Base-by-base conservation (phyloP, 225 moss, liverwort and hornwort species). In the Climacium dendroides region DNA sequence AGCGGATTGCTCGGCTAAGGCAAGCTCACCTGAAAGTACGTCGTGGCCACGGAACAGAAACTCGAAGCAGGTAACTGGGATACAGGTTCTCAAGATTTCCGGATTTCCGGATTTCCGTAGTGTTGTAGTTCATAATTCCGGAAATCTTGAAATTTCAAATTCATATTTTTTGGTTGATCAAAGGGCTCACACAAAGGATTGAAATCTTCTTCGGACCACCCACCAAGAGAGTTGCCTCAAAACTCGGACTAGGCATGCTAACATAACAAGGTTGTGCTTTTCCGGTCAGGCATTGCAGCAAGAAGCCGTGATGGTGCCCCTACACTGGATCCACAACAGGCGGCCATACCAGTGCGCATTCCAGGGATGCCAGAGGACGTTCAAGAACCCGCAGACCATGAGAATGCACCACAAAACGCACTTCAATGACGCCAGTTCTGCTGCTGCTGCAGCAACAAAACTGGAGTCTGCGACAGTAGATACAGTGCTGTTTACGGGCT, bases 331-430 rank as follows among this genome's bases (percentile, higher is more conserved):
- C 75, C 93, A 89, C 53, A 94, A 93, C 88, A 52, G 90, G 74
- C 92, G 94, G 6, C 94, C 94, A 1, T 91, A 90, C 89, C 90
- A 85, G 35, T 94, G 94, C 76, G 82, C 89, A 9, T 89, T 86
- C 79, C 29, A 83, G 2, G 90, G 90, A 47, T 94, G 94, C 88
- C 84, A 88, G 86, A 85, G 90, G n/a, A 92, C 92, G 25, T 94
- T 94, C 87, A 93, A 92, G 63, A 94, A 94, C 54, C 93, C 94
- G 6, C 94, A 94, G 54, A 94, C 94, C 11, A 94, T 93, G 94
- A 66, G 90, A 83, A 94, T 94, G 94, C 94, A 94, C 89, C 91
- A 88, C 85, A 93, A 87, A 72, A 94, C 94, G 17, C 94, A 94
- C 30, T 84, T 86, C 86, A 84, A 86, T 4, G 93, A 93, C 63